Conservation (phyloP, 805 yeast genomes). For the Cyberlindnera americana region DNA sequence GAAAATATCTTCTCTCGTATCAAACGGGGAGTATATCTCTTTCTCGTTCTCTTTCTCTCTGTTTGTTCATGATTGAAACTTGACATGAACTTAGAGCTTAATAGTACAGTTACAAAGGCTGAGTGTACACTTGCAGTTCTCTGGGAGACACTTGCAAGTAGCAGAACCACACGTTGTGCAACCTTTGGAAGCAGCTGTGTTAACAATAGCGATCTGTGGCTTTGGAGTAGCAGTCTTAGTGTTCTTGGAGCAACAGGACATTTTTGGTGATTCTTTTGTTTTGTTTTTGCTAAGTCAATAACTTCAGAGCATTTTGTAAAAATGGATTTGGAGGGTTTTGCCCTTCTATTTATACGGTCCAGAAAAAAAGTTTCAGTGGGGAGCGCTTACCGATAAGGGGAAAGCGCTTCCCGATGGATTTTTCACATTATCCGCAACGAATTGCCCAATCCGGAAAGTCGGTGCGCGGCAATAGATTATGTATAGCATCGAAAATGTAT, state of each 20-base stretch:
- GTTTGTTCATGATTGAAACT: no score
- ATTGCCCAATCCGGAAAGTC: conserved; percentile 18
- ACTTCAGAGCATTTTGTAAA: no score
- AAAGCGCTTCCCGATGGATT: conserved; percentile 1
- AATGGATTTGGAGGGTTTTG: background rate
- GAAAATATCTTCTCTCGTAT: no score
- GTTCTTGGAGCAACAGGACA: conserved; percentile 26
- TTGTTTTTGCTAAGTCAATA: no score
- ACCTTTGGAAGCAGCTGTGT: conserved; percentile 25
- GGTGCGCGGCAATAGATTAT: conserved; percentile 7
- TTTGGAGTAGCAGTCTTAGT: conserved; percentile 12
- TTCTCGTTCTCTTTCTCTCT: background rate
- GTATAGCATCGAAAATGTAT: background rate
- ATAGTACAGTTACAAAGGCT: conserved; percentile 23
- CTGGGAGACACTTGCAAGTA: conserved; percentile 27
- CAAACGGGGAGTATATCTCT: background rate
- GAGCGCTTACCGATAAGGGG: conserved; percentile 5
- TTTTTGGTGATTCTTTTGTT: background rate
- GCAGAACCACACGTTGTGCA: conserved; percentile 25
- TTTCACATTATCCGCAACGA: conserved; percentile 7
- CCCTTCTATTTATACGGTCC: background rate
- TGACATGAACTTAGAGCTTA: conserved; percentile 21
- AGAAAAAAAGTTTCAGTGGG: background rate
- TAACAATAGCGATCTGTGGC: conserved; percentile 20
- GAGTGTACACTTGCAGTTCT: conserved; percentile 25